Evolutionary conservation across 2,329 filamentous ascomycete species (phyloP).

Genomic region (Ophiostoma tasmaniense): DNA sequence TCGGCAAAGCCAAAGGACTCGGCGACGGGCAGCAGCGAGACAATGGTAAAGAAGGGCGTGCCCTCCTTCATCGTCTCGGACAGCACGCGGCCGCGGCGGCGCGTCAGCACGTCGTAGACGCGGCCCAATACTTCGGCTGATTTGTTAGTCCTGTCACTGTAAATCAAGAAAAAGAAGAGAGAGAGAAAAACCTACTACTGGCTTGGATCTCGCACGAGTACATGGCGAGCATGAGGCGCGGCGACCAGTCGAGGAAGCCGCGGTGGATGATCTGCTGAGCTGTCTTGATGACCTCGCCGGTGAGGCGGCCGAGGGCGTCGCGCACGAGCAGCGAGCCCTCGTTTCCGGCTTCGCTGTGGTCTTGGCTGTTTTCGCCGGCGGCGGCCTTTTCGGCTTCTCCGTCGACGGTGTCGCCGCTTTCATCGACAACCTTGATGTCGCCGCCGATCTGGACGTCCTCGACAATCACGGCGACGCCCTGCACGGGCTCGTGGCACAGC

Average conservation of each 20-base stretch:
- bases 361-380: too few relatives aligned
- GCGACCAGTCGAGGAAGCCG: conserved; percentile 91
- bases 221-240: conserved; percentile 92
- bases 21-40: conserved; percentile 78
- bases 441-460: conserved; percentile 63
- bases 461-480: conserved; percentile 84
- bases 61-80: conserved; percentile 90
- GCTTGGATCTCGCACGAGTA: conserved; percentile 97
- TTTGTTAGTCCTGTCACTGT: neutral
- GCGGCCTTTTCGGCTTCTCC: conserved; percentile 20
- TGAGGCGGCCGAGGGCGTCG: conserved; percentile 69
- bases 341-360: too few relatives aligned
- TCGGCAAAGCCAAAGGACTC: conserved; percentile 95
- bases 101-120: conserved; percentile 96
- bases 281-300: conserved; percentile 86
- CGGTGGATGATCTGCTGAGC: conserved; percentile 74
- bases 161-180: neutral
- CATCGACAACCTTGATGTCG: conserved; percentile 33
- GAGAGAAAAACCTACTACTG: conserved; percentile 50
- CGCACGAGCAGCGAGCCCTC: conserved; percentile 24
- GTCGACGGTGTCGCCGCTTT: too few relatives aligned
- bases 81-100: conserved; percentile 79
- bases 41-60: conserved; percentile 92
- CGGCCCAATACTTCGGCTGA: conserved; percentile 85
- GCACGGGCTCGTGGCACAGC: conserved; percentile 84